Base-by-base conservation (phyloP, 2,329 filamentous ascomycete genomes). In the Calonectria honghensis region DNA sequence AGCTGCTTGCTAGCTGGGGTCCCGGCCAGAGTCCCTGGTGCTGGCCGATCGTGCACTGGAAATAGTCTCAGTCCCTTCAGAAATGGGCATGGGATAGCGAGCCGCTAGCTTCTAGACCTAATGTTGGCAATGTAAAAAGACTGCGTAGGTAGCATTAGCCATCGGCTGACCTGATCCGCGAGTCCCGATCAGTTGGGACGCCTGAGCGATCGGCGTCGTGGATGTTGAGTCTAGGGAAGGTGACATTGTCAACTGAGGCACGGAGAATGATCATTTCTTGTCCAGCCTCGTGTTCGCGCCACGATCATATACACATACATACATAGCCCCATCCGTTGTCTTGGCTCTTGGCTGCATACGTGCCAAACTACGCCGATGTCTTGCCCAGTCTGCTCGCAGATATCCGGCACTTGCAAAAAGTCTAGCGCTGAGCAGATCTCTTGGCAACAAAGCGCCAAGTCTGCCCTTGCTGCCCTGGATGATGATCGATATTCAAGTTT, bases 191-290 rank as follows among this genome's bases (percentile, higher is more conserved):
- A 63, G 57, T 41, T 63, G 57, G 57, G 57, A 41, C 57, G 24
- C 57, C 57, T 63, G 57, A 29, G 37, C 57, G 57, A 63, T 63
- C 57, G 57, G 57, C 57, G 35, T 63, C 57, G 57, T 63, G 57
- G 57, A 27, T 61, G 54, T 63, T 41, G 57, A 63, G 35, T 39
- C n/a, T 27, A 63, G 57, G 57, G 57, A 63, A 63, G 57, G 57
- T 63, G 57, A 63, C 57, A 63, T 63, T 63, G 57, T 27, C 57
- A 63, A 63, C 57, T 41, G 57, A 63, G 57, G 57, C 57, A 63
- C 57, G n/a, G 57, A n/a, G 35, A 63, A 16, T 27, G 20, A 29
- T 63, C 57, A 63, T 63, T 63, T 63, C 57, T 39, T 41, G 32
- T 14, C n/a, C 27, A 39, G 57, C 37, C 57, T 63, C 57, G 57